Conservation (phyloP, 148 eudicot genomes). For the Nyssa sinensis region DNA sequence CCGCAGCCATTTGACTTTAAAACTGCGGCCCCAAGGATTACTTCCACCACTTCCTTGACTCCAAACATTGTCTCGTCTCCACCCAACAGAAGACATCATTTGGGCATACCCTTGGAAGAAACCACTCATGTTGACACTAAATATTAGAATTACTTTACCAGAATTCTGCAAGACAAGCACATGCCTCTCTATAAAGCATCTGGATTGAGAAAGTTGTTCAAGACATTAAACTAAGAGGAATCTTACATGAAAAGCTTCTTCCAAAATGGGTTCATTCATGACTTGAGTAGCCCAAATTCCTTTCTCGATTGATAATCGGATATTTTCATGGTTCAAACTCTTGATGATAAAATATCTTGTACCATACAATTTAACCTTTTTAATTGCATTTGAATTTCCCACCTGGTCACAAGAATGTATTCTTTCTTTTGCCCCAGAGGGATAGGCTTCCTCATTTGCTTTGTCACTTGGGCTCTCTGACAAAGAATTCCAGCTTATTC, state of each 20-base stretch:
- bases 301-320: constrained; percentile 64
- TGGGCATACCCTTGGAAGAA: constrained; percentile 92
- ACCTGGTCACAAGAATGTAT: constrained; percentile 29
- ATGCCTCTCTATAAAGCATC: constrained; percentile 16
- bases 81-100: constrained; percentile 82
- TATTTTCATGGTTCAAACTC: constrained; percentile 81
- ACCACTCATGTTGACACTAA: constrained; percentile 90
- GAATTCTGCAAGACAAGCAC: constrained; percentile 67
- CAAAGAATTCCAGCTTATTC: constrained; percentile 29
- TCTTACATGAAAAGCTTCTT: constrained; percentile 86
- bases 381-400: constrained; percentile 29
- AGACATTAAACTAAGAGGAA: constrained; percentile 16
- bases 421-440: constrained; percentile 35
- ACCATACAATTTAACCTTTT: constrained; percentile 30
- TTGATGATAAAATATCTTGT: constrained; percentile 81
- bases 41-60: constrained; percentile 64
- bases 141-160: constrained; percentile 69
- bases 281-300: constrained; percentile 95
- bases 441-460: constrained; percentile 34
- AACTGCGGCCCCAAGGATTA: constrained; percentile 85
- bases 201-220: constrained; percentile 15
- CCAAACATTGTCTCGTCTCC: constrained; percentile 76
- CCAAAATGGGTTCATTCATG: constrained; percentile 80
- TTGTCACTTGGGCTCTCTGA: constrained; percentile 56
- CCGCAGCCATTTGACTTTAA: constrained; percentile 74